Conservation (phyloP, 495 filamentous ascomycete genomes). For the Penicillium parvum region DNA sequence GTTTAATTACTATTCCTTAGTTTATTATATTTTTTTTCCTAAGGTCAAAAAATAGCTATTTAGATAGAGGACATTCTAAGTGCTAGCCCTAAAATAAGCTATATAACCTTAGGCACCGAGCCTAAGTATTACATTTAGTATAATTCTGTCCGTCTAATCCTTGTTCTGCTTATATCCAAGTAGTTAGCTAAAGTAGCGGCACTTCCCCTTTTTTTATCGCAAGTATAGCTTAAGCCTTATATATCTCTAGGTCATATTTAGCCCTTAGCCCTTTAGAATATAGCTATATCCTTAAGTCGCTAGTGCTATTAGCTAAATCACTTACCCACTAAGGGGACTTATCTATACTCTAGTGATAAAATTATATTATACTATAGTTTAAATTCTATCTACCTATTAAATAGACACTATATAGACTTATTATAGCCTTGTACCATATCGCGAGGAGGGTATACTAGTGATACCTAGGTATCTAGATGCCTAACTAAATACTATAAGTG, state of each 20-base stretch:
- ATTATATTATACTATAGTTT: constrained; percentile 10
- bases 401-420: constrained; percentile 17
- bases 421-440: constrained; percentile 12
- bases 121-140: too few relatives aligned
- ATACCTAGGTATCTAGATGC: constrained; percentile 14
- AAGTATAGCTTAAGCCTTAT: too few relatives aligned
- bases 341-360: constrained; percentile 14
- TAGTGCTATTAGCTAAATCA: constrained; percentile 16
- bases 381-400: constrained; percentile 11
- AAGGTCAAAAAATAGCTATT: too few relatives aligned
- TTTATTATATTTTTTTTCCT: too few relatives aligned
- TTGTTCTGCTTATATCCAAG: too few relatives aligned
- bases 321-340: not conserved
- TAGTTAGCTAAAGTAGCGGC: too few relatives aligned
- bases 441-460: constrained; percentile 13
- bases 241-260: not conserved
- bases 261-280: not conserved
- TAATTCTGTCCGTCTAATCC: too few relatives aligned
- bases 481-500: constrained; percentile 14
- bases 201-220: too few relatives aligned
- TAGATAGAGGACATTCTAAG: too few relatives aligned
- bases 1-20: too few relatives aligned
- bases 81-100: too few relatives aligned
- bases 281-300: constrained; percentile 2
- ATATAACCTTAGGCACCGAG: too few relatives aligned